Base-by-base conservation (phyloP, 2,329 filamentous ascomycete genomes). In the Penicillium sumatraense region DNA sequence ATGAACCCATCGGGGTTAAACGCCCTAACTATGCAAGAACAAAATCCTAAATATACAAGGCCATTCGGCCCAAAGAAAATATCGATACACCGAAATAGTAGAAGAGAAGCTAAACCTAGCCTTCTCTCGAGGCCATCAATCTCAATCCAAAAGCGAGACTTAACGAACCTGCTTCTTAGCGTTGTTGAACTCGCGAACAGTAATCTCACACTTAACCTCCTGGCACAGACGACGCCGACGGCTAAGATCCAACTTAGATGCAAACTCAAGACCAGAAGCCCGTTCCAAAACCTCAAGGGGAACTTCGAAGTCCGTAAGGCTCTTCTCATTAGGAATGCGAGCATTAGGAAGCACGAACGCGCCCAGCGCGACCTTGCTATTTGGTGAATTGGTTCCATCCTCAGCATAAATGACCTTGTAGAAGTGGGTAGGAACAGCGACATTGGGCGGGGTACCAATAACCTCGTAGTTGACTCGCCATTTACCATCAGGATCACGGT, bases 401-500 rank as follows among this genome's bases (percentile, higher is more conserved):
- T 99, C 95, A 23, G 91, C 95, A 69, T 95, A 96, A 66, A 99
- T 95, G 69, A 99, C 91, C 81, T 99, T 99, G 84, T 96, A 99
- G 79, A 99, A 99, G 75, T 99, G 95, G 20, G 95, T 99, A 3
- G 95, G 95, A 50, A 99, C 95, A 23, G 95, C 93, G 52, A 99
- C 89, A 68, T 92, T 96, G 7, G 95, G 93, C 62, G 95, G 95
- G 71, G 83, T 89, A 35, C 95, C 95, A 66, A 99, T 96, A 56
- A 99, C 89, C 79, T 99, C 95, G 79, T 99, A 98, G 58, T 83
- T 88, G 55, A 97, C 92, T 64, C 92, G 89, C 92, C 93, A 99
- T 80, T 98, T 98, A 66, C 90, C 89, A 79, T 98, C 95, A 4
- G 87, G 82, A 63, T 96, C 91, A 57, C 87, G 85, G 74, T 89